A percentile compares a stretch with the other conserved stretches of the same genome.
Evolutionary conservation across 2,329 filamentous ascomycete species (phyloP).

Genomic region (Balansia obtecta): DNA sequence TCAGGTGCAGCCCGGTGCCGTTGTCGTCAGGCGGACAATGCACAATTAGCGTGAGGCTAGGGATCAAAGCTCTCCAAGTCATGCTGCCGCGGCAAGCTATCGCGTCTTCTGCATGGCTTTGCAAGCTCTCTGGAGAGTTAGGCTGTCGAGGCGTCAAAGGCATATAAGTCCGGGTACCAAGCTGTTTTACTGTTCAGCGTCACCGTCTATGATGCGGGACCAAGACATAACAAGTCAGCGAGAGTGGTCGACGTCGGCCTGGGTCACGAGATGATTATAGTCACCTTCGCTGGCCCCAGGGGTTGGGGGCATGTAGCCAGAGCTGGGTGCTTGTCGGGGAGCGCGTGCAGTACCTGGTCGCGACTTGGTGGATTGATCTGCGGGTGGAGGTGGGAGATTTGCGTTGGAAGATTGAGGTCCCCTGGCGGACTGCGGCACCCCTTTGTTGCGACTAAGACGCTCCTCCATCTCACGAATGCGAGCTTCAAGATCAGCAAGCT

Average conservation of each 20-base stretch:
- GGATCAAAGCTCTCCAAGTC: background rate
- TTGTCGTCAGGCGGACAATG: background rate
- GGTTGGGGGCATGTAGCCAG: slow-evolving; percentile 47
- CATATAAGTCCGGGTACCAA: background rate
- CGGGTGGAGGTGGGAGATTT: slow-evolving; percentile 9
- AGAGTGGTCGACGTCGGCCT: slow-evolving; percentile 12
- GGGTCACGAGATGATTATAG: slow-evolving; percentile 30
- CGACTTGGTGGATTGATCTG: slow-evolving; percentile 29
- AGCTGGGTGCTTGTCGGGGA: slow-evolving; percentile 37
- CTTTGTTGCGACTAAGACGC: slow-evolving; percentile 41
- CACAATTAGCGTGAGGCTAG: background rate
- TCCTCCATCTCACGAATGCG: slow-evolving; percentile 77
- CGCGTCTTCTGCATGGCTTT: background rate
- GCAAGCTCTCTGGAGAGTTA: background rate
- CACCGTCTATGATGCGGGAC: slow-evolving; percentile 20
- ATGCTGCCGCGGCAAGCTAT: background rate
- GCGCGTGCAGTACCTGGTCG: slow-evolving; percentile 41
- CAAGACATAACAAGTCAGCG: slow-evolving; percentile 2
- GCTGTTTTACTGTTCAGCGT: slow-evolving; percentile 19
- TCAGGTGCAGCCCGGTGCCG: background rate
- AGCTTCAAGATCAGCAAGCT: slow-evolving; percentile 77
- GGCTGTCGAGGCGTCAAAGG: background rate
- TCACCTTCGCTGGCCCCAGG: slow-evolving; percentile 52
- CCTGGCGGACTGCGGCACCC: slow-evolving; percentile 8
- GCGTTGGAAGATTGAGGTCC: slow-evolving; percentile 6